Base-by-base conservation (phyloP, 202 grass and related monocot genomes). In the Carex sylvatica region DNA sequence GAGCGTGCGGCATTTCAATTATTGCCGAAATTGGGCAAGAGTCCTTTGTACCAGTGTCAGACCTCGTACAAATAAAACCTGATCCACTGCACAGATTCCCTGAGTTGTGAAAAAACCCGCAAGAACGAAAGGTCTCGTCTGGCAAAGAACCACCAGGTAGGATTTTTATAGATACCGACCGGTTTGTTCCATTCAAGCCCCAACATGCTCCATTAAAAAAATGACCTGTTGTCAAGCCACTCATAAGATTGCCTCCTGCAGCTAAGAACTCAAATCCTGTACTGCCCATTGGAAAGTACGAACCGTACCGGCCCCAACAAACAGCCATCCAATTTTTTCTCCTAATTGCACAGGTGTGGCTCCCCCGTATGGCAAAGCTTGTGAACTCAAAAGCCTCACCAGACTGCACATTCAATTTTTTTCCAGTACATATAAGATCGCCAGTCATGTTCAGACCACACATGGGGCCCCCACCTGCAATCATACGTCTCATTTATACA, bases 221-320 rank as follows among this genome's bases (percentile, higher is more conserved):
- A 15, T 20, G 4, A 28, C 52, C 22, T 24, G 20, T 15, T 3
- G 70, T 73, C 22, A 73, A 52, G 19, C 42, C 69, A 0, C 69
- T 52, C 15, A 44, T 73, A 12, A 73, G 70, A 73, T 73, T 10
- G 8, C 70, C 70, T 51, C 70, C 70, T 7, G 42, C 20, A 49
- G 52, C 22, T 26, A 73, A 52, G 44, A 73, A 73, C 70, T 52
- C 70, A 73, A 73, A 73, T 52, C 44, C 51, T 73, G 70, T 52
- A 4, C 22, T 73, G 4, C 70, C 70, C 20, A 28, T 73, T 5
- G 44, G 44, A 10, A 73, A 73, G 19, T 49, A 73, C 0, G 44
- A 51, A 26, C 70, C 70, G 5, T 28, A 8, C 44, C 4, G 20
- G 9, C 22, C 70, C 70, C 70, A 73, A 52, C 20, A 73, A 73